phyloP scores from a whole-genome alignment of 805 yeast species.

The Myxozyma neglecta region DNA sequence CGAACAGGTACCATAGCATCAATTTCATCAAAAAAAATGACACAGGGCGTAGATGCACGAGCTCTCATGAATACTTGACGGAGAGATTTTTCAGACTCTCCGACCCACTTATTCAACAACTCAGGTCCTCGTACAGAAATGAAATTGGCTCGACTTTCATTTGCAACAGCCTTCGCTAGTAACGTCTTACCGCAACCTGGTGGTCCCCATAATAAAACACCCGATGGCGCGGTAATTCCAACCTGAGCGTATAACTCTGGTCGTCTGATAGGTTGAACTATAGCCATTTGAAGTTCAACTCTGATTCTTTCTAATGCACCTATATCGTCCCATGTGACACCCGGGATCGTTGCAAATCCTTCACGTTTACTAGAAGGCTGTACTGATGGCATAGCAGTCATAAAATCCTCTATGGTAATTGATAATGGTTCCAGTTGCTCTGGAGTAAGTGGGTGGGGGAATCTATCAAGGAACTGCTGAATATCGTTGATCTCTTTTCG shows the following conservation, averaged over 20 bases:
- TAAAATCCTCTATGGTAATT: conserved; percentile 76
- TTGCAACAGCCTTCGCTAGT: conserved; percentile 95
- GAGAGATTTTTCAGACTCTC: conserved; percentile 92
- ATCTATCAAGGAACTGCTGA: conserved; percentile 66
- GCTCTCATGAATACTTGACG: conserved; percentile 93
- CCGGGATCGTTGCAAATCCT: conserved; percentile 98
- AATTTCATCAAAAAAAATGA: conserved; percentile 91
- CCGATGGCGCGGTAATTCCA: conserved; percentile 95
- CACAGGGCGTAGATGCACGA: conserved; percentile 88
- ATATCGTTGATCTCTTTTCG: conserved; percentile 49
- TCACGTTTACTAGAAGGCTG: conserved; percentile 98
- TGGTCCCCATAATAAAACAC: conserved; percentile 98
- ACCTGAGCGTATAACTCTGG: conserved; percentile 88
- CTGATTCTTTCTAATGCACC: conserved; percentile 84
- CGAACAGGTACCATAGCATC: conserved; percentile 96
- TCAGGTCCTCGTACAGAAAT: conserved; percentile 97
- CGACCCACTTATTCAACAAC: conserved; percentile 87
- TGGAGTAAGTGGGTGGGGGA: conserved; percentile 75
- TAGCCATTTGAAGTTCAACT: conserved; percentile 92
- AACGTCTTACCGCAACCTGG: conserved; percentile 99
- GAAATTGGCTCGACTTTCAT: conserved; percentile 93
- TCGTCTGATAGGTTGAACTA: conserved; percentile 91
- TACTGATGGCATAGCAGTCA: conserved; percentile 82
- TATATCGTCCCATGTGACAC: conserved; percentile 91
- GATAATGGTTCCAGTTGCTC: conserved; percentile 75